Base-by-base conservation (phyloP, 768 basidiomycete genomes). In the Termitomyces sp. region DNA sequence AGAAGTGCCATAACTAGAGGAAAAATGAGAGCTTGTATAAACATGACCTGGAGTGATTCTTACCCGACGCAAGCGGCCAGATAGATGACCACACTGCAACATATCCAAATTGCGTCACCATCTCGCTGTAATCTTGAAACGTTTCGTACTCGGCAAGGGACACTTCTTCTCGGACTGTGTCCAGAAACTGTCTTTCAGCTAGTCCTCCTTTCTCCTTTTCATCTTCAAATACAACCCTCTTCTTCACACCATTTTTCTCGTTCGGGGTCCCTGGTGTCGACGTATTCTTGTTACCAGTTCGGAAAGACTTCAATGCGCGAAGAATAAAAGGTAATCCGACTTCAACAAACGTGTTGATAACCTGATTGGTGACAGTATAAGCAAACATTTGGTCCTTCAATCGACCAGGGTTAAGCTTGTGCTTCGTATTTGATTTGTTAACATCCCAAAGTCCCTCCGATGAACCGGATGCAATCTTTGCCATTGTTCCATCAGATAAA, bases 21-120 rank as follows among this genome's bases (percentile, higher is more conserved):
- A 47, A 39, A 61, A 44, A 36, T 13, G 18, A 46, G 6, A 34
- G 13, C 30, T 39, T 20, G 18, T 41, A 30, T 4, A 15, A 8
- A 46, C 18, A 41, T 27, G 27, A 24, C 12, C 13, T 22, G 7
- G 33, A 41, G 48, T 55, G 34, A 60, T 36, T 69, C 82, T 41
- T 56, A 88, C 88, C 78, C 27, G 93, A 87, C 2, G 93, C 89
- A 18, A 98, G 77, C 3, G 95, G 93, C 94, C 95, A 98, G 59
- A 95, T 92, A 33, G 92, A 87, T 48, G 87, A 91, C 93, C 95
- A 98, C 22, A 98, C 76, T 8, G 85, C 86, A 33, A 98, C 86
- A 68, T 96, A 95, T 0, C 96, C 95, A 70, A 96, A 97, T 67
- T 95, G 93, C 9, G 90, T 89, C 16, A 91, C 91, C 95, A 99